Conservation (phyloP, 2,329 filamentous ascomycete species). For the Didymella lethalis region DNA sequence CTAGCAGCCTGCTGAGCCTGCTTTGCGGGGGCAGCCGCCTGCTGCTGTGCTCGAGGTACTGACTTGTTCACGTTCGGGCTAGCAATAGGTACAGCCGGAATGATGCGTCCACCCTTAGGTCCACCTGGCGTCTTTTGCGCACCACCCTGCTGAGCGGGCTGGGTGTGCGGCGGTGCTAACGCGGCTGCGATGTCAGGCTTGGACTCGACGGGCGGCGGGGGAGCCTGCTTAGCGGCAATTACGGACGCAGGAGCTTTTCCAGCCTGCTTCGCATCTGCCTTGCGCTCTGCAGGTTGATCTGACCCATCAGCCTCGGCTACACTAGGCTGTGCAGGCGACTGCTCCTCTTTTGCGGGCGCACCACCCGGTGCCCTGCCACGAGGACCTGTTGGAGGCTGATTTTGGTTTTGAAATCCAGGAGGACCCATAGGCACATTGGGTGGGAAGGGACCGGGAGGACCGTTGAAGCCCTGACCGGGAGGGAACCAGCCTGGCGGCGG, state of each 20-base stretch:
- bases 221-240: conserved; percentile 58
- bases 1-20: conserved; percentile 40
- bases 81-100: conserved; percentile 71
- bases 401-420: conserved; percentile 56
- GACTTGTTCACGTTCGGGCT: conserved; percentile 51
- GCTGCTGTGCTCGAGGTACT: conserved; percentile 49
- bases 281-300: conserved; percentile 63
- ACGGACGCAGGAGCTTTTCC: conserved; percentile 49
- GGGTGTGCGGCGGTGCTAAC: conserved; percentile 59
- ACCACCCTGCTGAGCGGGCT: conserved; percentile 43
- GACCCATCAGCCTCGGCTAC: conserved; percentile 57
- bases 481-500: conserved; percentile 76
- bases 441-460: conserved; percentile 69
- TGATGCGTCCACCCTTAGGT: conserved; percentile 62
- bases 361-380: conserved; percentile 45
- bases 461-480: conserved; percentile 77
- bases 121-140: conserved; percentile 52
- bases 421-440: conserved; percentile 68
- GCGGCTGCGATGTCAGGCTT: conserved; percentile 70
- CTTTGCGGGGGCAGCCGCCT: conserved; percentile 51
- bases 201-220: conserved; percentile 71
- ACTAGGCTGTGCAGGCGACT: conserved; percentile 41
- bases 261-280: conserved; percentile 56
- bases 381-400: conserved; percentile 51
- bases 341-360: conserved; percentile 40